Conservation (phyloP, 2,329 filamentous ascomycete species). For the Arthrocladium fulminans region DNA sequence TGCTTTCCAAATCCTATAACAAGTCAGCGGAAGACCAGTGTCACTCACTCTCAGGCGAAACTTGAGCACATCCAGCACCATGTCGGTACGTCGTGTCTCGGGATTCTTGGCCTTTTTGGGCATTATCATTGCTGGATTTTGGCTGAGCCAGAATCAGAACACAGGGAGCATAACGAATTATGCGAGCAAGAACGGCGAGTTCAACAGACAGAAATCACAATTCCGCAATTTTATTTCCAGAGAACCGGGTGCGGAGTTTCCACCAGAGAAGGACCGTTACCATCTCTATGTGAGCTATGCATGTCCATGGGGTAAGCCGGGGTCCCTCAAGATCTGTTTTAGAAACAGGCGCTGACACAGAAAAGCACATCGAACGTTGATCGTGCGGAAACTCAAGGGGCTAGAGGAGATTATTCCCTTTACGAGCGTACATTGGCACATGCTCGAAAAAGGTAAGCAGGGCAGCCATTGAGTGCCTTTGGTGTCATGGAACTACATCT, state of each 20-base stretch:
- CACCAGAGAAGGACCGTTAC: conserved; percentile 80
- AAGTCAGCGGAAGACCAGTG: neutral
- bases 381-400: conserved; percentile 82
- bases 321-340: neutral
- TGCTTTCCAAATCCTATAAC: neutral
- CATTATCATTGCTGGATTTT: conserved; percentile 38
- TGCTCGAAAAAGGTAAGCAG: conserved; percentile 56
- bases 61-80: neutral
- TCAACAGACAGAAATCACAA: conserved; percentile 75
- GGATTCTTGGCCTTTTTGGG: neutral
- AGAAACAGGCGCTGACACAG: conserved; percentile 4
- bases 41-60: neutral
- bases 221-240: conserved; percentile 76
- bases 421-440: conserved; percentile 88
- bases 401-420: conserved; percentile 72
- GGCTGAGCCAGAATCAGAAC: conserved; percentile 12
- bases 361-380: conserved; percentile 74
- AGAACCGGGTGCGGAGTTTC: conserved; percentile 63
- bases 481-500: neutral
- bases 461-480: too few species aligned
- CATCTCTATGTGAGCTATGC: conserved; percentile 93
- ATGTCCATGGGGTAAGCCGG: conserved; percentile 66
- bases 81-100: conserved; percentile 4
- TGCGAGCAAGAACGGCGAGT: conserved; percentile 65
- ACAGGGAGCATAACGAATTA: conserved; percentile 57